These are phyloP conservation scores for Binderoboletus segoi DNA, from an alignment of 1,284 basidiomycete genomes.

Conservation along the genomic window DNA sequence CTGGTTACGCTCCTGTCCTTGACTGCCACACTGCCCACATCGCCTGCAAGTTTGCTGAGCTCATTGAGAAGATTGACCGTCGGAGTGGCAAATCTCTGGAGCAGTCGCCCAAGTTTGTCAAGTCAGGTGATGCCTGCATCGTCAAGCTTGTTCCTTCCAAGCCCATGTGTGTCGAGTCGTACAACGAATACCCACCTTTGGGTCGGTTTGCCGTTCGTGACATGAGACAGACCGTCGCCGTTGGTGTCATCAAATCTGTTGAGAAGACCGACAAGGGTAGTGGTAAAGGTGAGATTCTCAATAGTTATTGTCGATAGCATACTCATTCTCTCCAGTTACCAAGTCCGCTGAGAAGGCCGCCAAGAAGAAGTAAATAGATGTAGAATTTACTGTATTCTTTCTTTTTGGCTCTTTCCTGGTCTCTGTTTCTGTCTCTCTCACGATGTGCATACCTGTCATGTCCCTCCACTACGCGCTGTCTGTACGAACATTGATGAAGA, in stretches of 20 bases:
- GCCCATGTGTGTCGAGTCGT: constrained; percentile 98
- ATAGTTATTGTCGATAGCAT: constrained; percentile 11
- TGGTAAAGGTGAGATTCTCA: constrained; percentile 70
- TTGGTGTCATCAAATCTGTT: constrained; percentile 96
- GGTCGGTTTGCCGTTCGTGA: constrained; percentile 99
- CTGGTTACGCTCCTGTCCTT: constrained; percentile 96
- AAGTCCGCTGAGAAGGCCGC: constrained; percentile 95
- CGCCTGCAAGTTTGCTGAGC: constrained; percentile 98
- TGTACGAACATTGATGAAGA: constrained; percentile 59
- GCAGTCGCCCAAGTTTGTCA: constrained; percentile 92
- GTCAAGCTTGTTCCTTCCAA: constrained; percentile 97
- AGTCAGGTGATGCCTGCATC: constrained; percentile 95
- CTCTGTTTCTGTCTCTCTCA: constrained; percentile 34
- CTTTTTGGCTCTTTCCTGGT: constrained; percentile 48
- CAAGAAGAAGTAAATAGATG: constrained; percentile 95
- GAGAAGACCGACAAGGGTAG: constrained; percentile 88
- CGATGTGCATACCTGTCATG: constrained; percentile 47
- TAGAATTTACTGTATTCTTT: constrained; percentile 58
- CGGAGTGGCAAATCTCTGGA: constrained; percentile 95
- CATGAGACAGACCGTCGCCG: constrained; percentile 98
- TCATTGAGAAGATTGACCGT: constrained; percentile 99
- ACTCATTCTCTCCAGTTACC: constrained; percentile 60
- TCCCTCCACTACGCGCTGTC: constrained; percentile 27
- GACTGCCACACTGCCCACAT: constrained; percentile 99
- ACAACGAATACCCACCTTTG: constrained; percentile 98